phyloP scores from a whole-genome alignment of 2,329 filamentous ascomycete genomes.

The Pyricularia sp. region DNA sequence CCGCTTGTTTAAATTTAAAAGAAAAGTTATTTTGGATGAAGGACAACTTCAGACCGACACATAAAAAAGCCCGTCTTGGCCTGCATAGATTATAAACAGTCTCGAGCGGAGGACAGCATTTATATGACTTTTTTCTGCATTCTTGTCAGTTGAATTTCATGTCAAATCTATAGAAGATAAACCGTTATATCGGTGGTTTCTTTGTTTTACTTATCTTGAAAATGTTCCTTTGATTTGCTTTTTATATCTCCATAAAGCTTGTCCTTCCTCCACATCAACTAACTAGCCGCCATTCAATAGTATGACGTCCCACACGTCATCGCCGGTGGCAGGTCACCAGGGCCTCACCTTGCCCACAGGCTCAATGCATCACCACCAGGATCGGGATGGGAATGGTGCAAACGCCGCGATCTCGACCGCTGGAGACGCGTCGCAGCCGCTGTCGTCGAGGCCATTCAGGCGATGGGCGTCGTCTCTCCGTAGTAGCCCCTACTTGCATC shows the following conservation, averaged over 20 bases:
- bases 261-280: background rate
- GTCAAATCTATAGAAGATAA: background rate
- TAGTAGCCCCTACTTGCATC: background rate
- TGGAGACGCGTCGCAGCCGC: background rate
- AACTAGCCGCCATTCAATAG: background rate
- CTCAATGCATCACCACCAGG: background rate
- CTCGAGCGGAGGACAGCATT: too few species aligned
- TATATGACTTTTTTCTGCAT: background rate
- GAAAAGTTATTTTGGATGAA: background rate
- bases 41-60: background rate
- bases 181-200: background rate
- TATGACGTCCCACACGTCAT: background rate
- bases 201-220: background rate
- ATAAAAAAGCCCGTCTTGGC: background rate
- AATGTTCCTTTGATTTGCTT: background rate
- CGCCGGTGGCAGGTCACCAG: background rate
- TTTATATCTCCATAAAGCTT: background rate
- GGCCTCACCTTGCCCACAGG: background rate
- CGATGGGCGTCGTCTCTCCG: slow-evolving; percentile 1
- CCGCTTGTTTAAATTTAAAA: background rate
- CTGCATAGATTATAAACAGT: background rate
- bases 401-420: background rate
- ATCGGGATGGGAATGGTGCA: background rate
- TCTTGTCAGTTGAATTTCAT: background rate
- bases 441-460: background rate